Evolutionary conservation across 148 eudicot genomes (phyloP).

Genomic region (Oxyria digyna): DNA sequence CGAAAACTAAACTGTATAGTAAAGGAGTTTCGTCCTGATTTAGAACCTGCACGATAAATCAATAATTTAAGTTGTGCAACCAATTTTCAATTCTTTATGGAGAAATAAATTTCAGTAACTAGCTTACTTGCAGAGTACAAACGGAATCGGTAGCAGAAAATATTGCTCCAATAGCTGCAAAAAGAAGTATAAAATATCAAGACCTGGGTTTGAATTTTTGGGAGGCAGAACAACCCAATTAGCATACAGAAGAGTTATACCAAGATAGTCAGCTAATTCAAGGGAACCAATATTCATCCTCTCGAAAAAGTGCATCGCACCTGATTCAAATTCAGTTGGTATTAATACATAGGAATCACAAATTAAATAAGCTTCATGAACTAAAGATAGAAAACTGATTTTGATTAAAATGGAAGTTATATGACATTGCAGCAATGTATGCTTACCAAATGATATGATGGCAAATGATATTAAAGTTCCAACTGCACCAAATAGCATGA

Average conservation of each 20-base stretch:
- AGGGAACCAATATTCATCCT: constrained; percentile 44
- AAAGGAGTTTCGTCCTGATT: constrained; percentile 77
- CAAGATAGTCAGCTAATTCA: constrained; percentile 55
- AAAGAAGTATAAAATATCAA: background rate
- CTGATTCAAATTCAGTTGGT: constrained; percentile 3
- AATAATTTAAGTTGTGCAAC: background rate
- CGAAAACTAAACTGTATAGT: constrained; percentile 67
- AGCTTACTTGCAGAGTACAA: constrained; percentile 57
- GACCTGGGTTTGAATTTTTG: background rate
- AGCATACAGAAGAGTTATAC: constrained; percentile 13
- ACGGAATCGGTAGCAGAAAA: constrained; percentile 77
- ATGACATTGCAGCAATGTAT: background rate
- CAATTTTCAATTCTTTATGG: background rate
- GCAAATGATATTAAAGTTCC: constrained; percentile 64
- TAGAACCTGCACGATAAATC: constrained; percentile 38
- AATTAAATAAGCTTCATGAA: background rate
- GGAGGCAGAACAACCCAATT: background rate
- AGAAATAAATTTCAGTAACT: background rate
- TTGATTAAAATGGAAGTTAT: background rate
- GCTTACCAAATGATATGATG: constrained; percentile 58
- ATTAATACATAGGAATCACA: background rate
- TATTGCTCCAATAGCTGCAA: constrained; percentile 64
- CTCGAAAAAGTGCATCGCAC: constrained; percentile 16
- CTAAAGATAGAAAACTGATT: background rate
- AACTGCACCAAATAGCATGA: constrained; percentile 56